Evolutionary conservation across 2,329 filamentous ascomycete species (phyloP).

Genomic region (Xylaria digitata): DNA sequence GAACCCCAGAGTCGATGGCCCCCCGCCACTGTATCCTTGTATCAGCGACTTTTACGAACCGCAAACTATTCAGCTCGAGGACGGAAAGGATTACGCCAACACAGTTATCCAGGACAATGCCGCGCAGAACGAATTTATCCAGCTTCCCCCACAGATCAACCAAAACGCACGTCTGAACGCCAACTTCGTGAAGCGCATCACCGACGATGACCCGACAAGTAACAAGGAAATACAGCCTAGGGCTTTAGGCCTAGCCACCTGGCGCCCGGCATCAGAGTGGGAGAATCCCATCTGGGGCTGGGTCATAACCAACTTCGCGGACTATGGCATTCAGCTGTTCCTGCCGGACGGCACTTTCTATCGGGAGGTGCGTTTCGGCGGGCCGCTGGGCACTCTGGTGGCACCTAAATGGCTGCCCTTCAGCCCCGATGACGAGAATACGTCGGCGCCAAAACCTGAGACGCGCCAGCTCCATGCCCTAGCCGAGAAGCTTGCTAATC

Average conservation of each 20-base stretch:
- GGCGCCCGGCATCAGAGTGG: conserved; percentile 49
- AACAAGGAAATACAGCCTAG: conserved; percentile 5
- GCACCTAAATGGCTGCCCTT: conserved; percentile 53
- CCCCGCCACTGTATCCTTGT: conserved; percentile 49
- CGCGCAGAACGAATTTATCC: conserved; percentile 41
- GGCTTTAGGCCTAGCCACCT: conserved; percentile 18
- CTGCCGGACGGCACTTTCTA: conserved; percentile 56
- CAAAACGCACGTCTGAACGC: conserved; percentile 48
- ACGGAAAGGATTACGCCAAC: conserved; percentile 39
- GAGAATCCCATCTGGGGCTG: conserved; percentile 58
- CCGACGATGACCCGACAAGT: neutral
- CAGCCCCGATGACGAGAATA: conserved; percentile 25
- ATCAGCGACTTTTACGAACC: conserved; percentile 53
- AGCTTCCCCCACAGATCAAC: conserved; percentile 56
- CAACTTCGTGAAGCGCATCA: conserved; percentile 43
- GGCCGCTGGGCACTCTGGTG: conserved; percentile 41
- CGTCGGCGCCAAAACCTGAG: conserved; percentile 14
- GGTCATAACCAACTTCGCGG: conserved; percentile 56
- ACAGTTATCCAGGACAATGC: conserved; percentile 39
- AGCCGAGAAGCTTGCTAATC: conserved; percentile 40
- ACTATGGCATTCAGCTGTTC: conserved; percentile 58
- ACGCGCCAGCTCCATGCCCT: conserved; percentile 49
- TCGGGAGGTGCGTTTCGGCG: conserved; percentile 55
- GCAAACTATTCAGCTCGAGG: conserved; percentile 36
- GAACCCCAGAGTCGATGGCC: conserved; percentile 32